These are phyloP conservation scores for Pythium scleroteichum DNA, from an alignment of 352 stramenopile genomes.

Conservation along the genomic window DNA sequence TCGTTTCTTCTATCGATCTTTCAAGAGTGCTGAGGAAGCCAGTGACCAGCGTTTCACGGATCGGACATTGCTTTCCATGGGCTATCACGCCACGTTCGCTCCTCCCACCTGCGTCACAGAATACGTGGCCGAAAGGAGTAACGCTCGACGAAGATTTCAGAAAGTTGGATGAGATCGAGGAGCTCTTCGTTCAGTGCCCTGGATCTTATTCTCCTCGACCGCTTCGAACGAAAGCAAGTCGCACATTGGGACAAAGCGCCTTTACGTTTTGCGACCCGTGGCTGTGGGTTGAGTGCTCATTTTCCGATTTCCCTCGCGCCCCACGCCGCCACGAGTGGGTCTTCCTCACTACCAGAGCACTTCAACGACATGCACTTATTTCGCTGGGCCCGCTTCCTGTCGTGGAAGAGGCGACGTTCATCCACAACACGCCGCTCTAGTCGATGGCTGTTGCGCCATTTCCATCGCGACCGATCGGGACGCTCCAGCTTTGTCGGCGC, in stretches of 20 bases:
- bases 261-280: too few species aligned
- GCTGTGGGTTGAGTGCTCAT: neutral
- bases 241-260: too few species aligned
- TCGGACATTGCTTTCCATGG: neutral
- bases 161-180: neutral
- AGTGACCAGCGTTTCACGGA: neutral
- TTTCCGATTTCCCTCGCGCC: conserved; percentile 10
- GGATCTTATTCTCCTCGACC: neutral
- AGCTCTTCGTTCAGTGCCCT: neutral
- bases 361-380: conserved; percentile 26
- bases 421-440: conserved; percentile 18
- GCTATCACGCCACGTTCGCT: neutral
- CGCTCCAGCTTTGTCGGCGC: conserved; percentile 9
- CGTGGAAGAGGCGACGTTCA: conserved; percentile 15
- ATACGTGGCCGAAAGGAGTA: neutral
- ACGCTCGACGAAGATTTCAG: neutral
- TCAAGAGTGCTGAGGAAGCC: neutral
- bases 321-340: neutral
- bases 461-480: conserved; percentile 6
- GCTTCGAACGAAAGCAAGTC: neutral
- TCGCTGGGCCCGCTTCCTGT: conserved; percentile 24
- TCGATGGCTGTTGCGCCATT: conserved; percentile 13
- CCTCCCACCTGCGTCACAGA: neutral
- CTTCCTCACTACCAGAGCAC: neutral
- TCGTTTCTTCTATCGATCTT: neutral